Evolutionary conservation across 441 rosid species (phyloP).

Genomic region (Erodium trifolium): DNA sequence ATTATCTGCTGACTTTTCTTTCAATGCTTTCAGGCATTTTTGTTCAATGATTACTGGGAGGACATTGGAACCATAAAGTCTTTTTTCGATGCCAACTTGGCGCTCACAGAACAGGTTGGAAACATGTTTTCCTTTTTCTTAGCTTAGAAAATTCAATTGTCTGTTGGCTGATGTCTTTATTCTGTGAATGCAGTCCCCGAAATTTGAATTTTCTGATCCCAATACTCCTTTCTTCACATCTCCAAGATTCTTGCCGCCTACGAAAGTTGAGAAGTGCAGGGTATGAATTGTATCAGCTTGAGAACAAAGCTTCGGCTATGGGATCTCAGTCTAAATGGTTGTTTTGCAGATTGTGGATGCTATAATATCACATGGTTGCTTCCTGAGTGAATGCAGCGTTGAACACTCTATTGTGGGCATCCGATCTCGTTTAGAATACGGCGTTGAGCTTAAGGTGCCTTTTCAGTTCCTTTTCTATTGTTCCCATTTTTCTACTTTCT

Average conservation of each 20-base stretch:
- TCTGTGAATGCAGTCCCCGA: slow-evolving; percentile 42
- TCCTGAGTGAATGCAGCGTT: slow-evolving; percentile 64
- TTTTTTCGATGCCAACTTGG: slow-evolving; percentile 84
- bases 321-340: slow-evolving; percentile 15
- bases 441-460: slow-evolving; percentile 70
- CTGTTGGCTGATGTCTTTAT: background rate
- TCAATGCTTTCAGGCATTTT: slow-evolving; percentile 40
- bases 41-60: slow-evolving; percentile 72
- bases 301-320: background rate
- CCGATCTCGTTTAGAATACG: slow-evolving; percentile 72
- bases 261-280: slow-evolving; percentile 69
- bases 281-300: slow-evolving; percentile 21
- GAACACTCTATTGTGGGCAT: slow-evolving; percentile 76
- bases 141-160: too few relatives aligned
- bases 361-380: slow-evolving; percentile 87
- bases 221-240: slow-evolving; percentile 82
- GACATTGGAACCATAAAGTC: slow-evolving; percentile 84
- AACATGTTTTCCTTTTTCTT: background rate
- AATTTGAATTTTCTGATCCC: slow-evolving; percentile 76
- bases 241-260: slow-evolving; percentile 76
- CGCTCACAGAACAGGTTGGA: slow-evolving; percentile 73
- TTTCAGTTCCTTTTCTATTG: too few relatives aligned
- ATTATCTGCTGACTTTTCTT: background rate
- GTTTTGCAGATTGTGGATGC: slow-evolving; percentile 56
- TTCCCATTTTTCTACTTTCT: too few relatives aligned